Evolutionary conservation across 75 land plant species (phyloP).

Genomic region (Pinus taeda): DNA sequence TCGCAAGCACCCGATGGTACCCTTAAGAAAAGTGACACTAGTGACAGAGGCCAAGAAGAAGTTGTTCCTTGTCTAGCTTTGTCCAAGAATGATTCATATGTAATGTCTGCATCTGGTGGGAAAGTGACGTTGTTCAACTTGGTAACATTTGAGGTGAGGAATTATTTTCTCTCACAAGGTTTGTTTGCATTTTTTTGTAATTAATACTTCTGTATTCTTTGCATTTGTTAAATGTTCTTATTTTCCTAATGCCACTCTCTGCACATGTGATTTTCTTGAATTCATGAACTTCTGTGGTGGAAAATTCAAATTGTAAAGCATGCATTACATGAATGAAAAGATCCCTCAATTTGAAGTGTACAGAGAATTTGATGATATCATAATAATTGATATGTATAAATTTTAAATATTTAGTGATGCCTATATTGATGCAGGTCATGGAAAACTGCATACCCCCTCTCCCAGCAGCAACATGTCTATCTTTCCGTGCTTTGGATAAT

Average conservation of each 20-base stretch:
- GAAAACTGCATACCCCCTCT: constrained; percentile 48
- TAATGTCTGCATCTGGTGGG: constrained; percentile 83
- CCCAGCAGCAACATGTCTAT: constrained; percentile 55
- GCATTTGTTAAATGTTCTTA: background rate
- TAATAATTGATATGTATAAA: background rate
- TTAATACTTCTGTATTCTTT: background rate
- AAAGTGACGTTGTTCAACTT: constrained; percentile 71
- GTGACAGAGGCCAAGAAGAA: constrained; percentile 59
- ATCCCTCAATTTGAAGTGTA: too few species aligned
- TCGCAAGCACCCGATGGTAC: constrained; percentile 68
- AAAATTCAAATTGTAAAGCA: background rate
- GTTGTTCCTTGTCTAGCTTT: constrained; percentile 65
- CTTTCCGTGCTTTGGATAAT: constrained; percentile 58
- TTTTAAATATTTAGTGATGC: background rate
- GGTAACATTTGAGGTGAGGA: constrained; percentile 67
- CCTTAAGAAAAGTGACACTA: constrained; percentile 62
- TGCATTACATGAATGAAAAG: too few species aligned
- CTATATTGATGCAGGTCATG: constrained; percentile 34
- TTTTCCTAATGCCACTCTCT: background rate
- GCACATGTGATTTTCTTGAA: background rate
- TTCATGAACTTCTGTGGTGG: background rate
- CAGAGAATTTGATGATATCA: too few species aligned
- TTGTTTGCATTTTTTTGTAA: background rate
- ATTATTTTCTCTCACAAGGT: background rate
- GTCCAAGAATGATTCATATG: constrained; percentile 78